A percentile compares a stretch with the other conserved stretches of the same genome.
Conservation (phyloP, 2,329 filamentous ascomycete species). For the Aspergillus chevalieri region DNA sequence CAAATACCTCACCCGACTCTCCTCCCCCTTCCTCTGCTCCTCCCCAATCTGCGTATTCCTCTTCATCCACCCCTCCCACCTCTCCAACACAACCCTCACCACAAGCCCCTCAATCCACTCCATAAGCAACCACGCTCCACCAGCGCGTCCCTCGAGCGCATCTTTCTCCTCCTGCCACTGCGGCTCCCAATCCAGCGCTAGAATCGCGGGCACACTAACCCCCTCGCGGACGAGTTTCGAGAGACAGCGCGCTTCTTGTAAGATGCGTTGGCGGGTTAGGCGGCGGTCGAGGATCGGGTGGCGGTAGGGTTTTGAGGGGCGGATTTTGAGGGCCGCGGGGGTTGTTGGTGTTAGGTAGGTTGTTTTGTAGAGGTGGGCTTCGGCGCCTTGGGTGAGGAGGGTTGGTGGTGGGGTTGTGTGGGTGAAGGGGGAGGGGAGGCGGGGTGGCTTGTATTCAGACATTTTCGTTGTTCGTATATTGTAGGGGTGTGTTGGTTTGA, state of each 20-base stretch:
- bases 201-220: conserved; percentile 73
- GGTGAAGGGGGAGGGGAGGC: conserved; percentile 60
- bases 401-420: conserved; percentile 56
- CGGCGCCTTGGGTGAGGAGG: conserved; percentile 88
- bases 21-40: conserved; percentile 34
- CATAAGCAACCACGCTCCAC: conserved; percentile 70
- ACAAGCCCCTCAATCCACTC: conserved; percentile 76
- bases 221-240: conserved; percentile 72
- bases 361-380: conserved; percentile 87
- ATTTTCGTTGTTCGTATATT: not conserved
- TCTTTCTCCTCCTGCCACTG: conserved; percentile 29
- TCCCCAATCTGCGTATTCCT: conserved; percentile 21
- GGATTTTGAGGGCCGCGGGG: conserved; percentile 80
- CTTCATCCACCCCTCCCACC: conserved; percentile 54
- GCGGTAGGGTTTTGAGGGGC: conserved; percentile 83
- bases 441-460: conserved; percentile 22
- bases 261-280: conserved; percentile 76
- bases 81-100: conserved; percentile 63
- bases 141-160: conserved; percentile 43
- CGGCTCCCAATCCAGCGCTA: conserved; percentile 60
- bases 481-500: too few relatives aligned
- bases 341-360: conserved; percentile 64
- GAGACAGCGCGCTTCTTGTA: conserved; percentile 82
- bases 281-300: conserved; percentile 84
- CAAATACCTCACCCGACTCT: conserved; percentile 52